Evolutionary conservation across 164 flowering plant species (phyloP), one percentile per base, ranked within the genome.

Genomic region (Umbellularia californica): DNA sequence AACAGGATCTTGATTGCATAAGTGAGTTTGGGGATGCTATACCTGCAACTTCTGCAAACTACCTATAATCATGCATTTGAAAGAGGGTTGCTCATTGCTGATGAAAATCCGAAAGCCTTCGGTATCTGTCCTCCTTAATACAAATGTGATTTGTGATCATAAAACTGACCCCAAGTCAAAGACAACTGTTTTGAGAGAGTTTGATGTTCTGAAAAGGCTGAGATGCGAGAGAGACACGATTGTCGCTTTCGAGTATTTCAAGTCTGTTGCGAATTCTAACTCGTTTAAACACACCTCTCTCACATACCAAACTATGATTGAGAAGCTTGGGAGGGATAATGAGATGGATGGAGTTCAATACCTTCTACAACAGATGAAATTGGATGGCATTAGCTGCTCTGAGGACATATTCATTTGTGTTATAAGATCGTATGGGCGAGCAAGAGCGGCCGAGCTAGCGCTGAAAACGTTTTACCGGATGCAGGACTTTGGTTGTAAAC

Each of bases 351-450:
- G 80, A 3, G 83, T 92, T 70, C 93, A 86, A 62, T 94, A 94
- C 74, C 85, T 94, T 47, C 72, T 94, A 62, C 94, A 91, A 52
- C 94, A 90, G 74, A 94, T 94, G 96, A 94, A 88, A 67, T 74
- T 90, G 30, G 94, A 92, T 23, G 92, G 93, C 0, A 51, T 91
- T 19, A 55, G 70, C 51, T 90, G 90, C 74, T 82, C 86, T 5
- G 96, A 90, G 71, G 90, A 89, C 25, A 30, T 90, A 68, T 90
- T 92, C 63, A 65, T 88, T 6, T 75, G 75, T 55, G 89, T 92
- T 62, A 88, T 94, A 9, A 78, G 77, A 70, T 81, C 81, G 28
- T 94, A 87, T 72, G 62, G 78, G 79, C 74, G 76, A 69, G 81
- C 77, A 52, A 87, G 91, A 17, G 80, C 82, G 0, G 86, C 85